Evolutionary conservation across 2,329 filamentous ascomycete genomes (phyloP).

Genomic region (Aureobasidium uvarum): DNA sequence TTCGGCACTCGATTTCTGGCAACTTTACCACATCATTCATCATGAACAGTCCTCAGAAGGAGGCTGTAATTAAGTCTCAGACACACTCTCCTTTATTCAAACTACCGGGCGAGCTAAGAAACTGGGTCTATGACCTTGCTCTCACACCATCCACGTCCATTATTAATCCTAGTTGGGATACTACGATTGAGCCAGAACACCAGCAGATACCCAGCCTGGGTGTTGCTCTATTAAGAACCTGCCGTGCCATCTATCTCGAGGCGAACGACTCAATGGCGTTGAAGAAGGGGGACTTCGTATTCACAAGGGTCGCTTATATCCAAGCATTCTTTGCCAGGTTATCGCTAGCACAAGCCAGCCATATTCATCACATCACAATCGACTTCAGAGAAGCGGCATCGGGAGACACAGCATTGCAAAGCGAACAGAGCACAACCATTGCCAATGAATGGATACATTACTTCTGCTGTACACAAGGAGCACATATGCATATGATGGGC

Average conservation of each 20-base stretch:
- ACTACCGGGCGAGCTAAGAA: conserved; percentile 31
- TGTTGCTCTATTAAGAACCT: conserved; percentile 39
- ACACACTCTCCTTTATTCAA: conserved; percentile 27
- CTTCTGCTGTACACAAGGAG: conserved; percentile 33
- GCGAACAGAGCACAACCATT: conserved; percentile 3
- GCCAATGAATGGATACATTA: conserved; percentile 41
- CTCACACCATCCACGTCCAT: conserved; percentile 27
- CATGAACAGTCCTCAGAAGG: background rate
- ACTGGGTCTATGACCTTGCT: conserved; percentile 29
- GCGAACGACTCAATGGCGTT: conserved; percentile 37
- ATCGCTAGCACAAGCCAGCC: conserved; percentile 30
- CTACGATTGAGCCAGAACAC: conserved; percentile 6
- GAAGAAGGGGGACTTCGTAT: conserved; percentile 40
- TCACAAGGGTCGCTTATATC: conserved; percentile 38
- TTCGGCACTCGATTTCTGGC: background rate
- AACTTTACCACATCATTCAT: background rate
- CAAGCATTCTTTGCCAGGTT: conserved; percentile 37
- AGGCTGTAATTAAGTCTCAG: background rate
- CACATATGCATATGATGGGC: conserved; percentile 38
- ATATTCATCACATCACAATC: conserved; percentile 40
- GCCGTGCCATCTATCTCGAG: conserved; percentile 40
- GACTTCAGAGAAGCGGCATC: conserved; percentile 37
- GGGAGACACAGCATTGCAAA: background rate
- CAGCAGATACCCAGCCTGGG: conserved; percentile 25
- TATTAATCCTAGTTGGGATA: conserved; percentile 27